Base-by-base conservation (phyloP, 345 rosid genomes). In the Aethionema arabicum region DNA sequence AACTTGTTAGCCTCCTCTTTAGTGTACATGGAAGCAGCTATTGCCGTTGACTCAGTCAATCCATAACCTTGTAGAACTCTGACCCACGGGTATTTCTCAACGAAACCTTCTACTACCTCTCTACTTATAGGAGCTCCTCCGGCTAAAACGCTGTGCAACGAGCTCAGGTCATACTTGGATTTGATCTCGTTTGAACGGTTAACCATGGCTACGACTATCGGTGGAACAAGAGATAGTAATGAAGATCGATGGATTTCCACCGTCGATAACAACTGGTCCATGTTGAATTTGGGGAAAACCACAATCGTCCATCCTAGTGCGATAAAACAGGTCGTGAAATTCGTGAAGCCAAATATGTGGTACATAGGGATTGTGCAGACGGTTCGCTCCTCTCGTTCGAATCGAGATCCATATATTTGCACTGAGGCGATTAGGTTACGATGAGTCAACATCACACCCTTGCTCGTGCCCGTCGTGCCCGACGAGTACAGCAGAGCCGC, bases 351-450 rank as follows among this genome's bases (percentile, higher is more conserved):
- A 76, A 83, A 91, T 52, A 86, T 70, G 72, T 88, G 98, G 62
- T 78, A 91, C 98, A 91, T 88, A 4, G 98, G 98, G 42, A 91
- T 87, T 5, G 96, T 85, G 73, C 98, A 86, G 54, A 91, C 46
- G 70, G 83, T 79, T 11, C 54, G 76, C 9, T 80, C 86, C 42
- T 73, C 78, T 11, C 76, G 78, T 5, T 66, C 61, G 75, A 65
- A 79, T 56, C 88, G 62, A 49, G 31, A 63, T 3, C 76, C 39
- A 13, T 78, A 31, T 0, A 70, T 74, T 49, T 82, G 75, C 27
- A 81, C 92, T 85, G 81, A 72, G 0, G 93, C 86, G 43, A 89
- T 89, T 21, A 89, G 59, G 68, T 77, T 89, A 1, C 81, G 66
- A 67, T 92, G 98, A 3, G 89, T 82, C 40, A 93, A 63, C 15